Conservation (phyloP, 73 alveolate genomes). For the Paraurostyla sp. region DNA sequence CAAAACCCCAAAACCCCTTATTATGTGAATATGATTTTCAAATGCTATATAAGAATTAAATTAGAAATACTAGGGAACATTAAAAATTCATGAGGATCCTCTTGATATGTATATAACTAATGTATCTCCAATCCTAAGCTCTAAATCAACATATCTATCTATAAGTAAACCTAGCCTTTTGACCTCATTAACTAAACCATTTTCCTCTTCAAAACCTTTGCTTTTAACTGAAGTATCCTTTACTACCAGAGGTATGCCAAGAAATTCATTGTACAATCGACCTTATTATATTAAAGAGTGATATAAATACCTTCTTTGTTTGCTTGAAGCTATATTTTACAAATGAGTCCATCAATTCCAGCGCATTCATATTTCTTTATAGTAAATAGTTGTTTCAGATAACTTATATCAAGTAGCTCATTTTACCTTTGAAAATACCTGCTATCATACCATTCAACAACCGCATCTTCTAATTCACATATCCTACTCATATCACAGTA, state of each 20-base stretch:
- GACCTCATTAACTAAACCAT: slow-evolving; percentile 21
- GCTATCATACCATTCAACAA: slow-evolving; percentile 74
- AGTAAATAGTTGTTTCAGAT: slow-evolving; percentile 8
- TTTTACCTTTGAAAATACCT: slow-evolving; percentile 40
- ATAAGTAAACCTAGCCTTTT: slow-evolving; percentile 34
- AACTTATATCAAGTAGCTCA: slow-evolving; percentile 33
- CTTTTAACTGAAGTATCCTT: neutral
- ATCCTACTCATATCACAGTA: slow-evolving; percentile 62
- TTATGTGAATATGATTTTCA: no score
- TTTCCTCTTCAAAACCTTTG: neutral
- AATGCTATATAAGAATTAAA: no score
- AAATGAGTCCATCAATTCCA: slow-evolving; percentile 61
- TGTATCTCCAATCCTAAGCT: slow-evolving; percentile 15
- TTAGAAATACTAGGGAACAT: no score
- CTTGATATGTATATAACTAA: slow-evolving; percentile 20
- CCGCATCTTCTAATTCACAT: slow-evolving; percentile 75
- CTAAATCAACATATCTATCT: slow-evolving; percentile 45
- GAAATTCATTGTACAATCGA: neutral
- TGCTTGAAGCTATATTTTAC: slow-evolving; percentile 52
- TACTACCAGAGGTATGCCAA: slow-evolving; percentile 33
- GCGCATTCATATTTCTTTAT: slow-evolving; percentile 56
- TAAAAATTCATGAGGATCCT: slow-evolving; percentile 6
- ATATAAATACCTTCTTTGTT: slow-evolving; percentile 29
- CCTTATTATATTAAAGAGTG: neutral
- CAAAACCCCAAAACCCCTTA: no score